Evolutionary conservation across 1,139 yeast genomes (phyloP), one percentile per base, ranked within the genome.

Genomic region (Hanseniaspora uvarum): DNA sequence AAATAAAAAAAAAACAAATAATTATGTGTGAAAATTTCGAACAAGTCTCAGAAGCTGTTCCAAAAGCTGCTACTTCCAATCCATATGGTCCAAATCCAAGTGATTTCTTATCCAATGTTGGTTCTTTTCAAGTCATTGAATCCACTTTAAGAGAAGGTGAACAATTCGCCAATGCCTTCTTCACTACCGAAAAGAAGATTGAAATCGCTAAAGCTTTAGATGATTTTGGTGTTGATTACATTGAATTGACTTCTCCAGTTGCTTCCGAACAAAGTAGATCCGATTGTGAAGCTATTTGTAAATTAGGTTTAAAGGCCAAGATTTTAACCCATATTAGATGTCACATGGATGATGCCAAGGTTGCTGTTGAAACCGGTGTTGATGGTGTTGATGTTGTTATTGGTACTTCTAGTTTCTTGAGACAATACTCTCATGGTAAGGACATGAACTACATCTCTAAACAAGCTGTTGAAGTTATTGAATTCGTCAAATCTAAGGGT

Each of bases 351-450:
- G 96, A 88, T 65, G 96, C 96, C 59, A 78, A 84, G 67, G 83
- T 88, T 57, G 96, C 96, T 5, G 96, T 88, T 45, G 87, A 85
- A 66, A 88, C 96, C 49, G 96, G 96, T 67, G 96, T 88, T 58
- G 96, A 88, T 68, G 96, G 96, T 70, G 96, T 88, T 58, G 96
- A 88, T 72, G 95, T 88, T 55, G 96, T 88, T 53, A 88, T 88
- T 72, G 96, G 96, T 60, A 88, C 96, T 36, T 87, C 96, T 16
- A 94, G 84, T 70, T 88, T 86, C 70, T 76, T 88, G 65, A 81
- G 96, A 73, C 83, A 86, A 70, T 87, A 80, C 70, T 84, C 94
- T 31, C 96, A 88, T 69, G 96, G 96, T 67, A 88, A 88, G 76
- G 96, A 88, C 72, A 88, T 88, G 96, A 83, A 84, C 70, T 88